Conservation (phyloP, 805 yeast genomes). For the Candida ponderosae region DNA sequence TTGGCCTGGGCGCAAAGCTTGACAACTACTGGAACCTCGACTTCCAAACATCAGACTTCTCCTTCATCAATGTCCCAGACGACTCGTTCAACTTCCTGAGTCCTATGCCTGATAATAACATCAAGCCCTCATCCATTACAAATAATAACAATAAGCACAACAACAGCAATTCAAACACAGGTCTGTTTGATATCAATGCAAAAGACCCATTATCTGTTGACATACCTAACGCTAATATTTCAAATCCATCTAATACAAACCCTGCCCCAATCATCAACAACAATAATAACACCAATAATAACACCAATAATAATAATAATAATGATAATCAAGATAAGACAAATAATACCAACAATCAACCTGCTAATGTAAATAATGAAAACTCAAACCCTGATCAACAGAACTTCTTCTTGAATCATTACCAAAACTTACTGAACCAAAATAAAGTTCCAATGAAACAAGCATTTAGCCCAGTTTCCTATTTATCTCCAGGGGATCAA, state of each 20-base stretch:
- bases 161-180: not conserved
- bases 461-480: constrained; percentile 11
- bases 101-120: constrained; percentile 3
- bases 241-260: not conserved
- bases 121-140: constrained; percentile 1
- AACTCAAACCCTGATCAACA: not conserved
- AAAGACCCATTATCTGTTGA: not conserved
- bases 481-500: constrained; percentile 2
- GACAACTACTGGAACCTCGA: constrained; percentile 3
- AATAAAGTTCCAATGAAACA: constrained; percentile 16
- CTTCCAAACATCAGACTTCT: constrained; percentile 13
- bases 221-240: not conserved
- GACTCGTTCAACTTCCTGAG: constrained; percentile 8
- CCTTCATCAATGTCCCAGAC: constrained; percentile 16
- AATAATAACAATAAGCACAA: constrained; percentile 1
- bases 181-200: not conserved
- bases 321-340: not conserved
- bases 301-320: not conserved
- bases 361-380: not conserved
- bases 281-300: not conserved
- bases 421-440: constrained; percentile 17
- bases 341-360: not conserved
- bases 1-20: not conserved
- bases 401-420: constrained; percentile 15
- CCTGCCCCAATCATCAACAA: not conserved